These are phyloP conservation scores for Rhizodiscina lignyota DNA, from an alignment of 495 filamentous ascomycete species.

Conservation along the genomic window DNA sequence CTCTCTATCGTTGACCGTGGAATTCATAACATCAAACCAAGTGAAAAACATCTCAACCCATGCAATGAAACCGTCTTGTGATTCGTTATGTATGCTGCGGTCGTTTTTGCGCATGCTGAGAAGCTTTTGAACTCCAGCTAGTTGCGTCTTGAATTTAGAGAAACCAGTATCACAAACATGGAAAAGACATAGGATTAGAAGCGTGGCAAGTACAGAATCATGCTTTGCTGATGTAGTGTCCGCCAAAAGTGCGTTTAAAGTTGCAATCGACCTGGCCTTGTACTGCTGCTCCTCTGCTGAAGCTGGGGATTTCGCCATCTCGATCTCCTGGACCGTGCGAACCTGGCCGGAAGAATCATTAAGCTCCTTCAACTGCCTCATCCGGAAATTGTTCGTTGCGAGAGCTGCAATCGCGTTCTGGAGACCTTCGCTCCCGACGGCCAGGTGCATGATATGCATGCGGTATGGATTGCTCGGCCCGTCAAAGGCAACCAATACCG, in stretches of 20 bases:
- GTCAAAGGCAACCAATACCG: conserved; percentile 82
- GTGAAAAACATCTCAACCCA: conserved; percentile 97
- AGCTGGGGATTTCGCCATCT: conserved; percentile 16
- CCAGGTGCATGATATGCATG: conserved; percentile 65
- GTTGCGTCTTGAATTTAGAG: conserved; percentile 82
- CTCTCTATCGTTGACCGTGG: conserved; percentile 82
- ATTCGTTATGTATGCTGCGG: conserved; percentile 28
- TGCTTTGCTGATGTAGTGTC: conserved; percentile 56
- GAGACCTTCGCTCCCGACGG: conserved; percentile 60
- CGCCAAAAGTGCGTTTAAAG: conserved; percentile 68
- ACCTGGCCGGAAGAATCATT: conserved; percentile 9
- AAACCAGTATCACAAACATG: conserved; percentile 87
- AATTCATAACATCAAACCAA: conserved; percentile 89
- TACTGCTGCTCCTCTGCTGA: conserved; percentile 65
- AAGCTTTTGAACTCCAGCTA: conserved; percentile 86
- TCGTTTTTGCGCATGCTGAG: conserved; percentile 57
- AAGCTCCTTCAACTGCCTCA: conserved; percentile 14
- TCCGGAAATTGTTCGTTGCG: conserved; percentile 61
- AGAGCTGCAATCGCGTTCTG: conserved; percentile 88
- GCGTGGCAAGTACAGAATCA: conserved; percentile 76
- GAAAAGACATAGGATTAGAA: conserved; percentile 79
- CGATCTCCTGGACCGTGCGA: conserved; percentile 20
- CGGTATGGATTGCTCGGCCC: conserved; percentile 71
- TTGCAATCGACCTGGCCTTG: conserved; percentile 61
- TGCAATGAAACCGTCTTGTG: conserved; percentile 47